These are phyloP conservation scores for Boletellus emodensis DNA, from an alignment of 768 basidiomycete genomes.

Conservation along the genomic window DNA sequence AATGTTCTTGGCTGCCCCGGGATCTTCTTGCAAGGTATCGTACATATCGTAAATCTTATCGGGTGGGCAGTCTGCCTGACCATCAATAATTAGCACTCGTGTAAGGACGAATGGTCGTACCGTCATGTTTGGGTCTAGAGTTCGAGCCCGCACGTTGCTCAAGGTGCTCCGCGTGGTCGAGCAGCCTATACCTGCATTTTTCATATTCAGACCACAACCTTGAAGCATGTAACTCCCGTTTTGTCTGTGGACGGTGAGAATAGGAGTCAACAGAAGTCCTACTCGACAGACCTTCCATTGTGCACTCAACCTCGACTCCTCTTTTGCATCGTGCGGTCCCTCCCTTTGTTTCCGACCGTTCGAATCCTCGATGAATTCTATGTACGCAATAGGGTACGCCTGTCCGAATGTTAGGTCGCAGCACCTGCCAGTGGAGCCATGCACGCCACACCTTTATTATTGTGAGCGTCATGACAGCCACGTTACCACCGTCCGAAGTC, in stretches of 20 bases:
- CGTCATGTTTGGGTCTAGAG: constrained; percentile 40
- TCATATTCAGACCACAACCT: constrained; percentile 57
- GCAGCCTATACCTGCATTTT: constrained; percentile 48
- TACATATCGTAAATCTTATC: constrained; percentile 54
- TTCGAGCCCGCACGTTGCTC: constrained; percentile 51
- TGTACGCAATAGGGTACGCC: constrained; percentile 73
- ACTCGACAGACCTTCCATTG: constrained; percentile 62
- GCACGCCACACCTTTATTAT: constrained; percentile 52
- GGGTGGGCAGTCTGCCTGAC: constrained; percentile 28
- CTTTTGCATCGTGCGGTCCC: constrained; percentile 65
- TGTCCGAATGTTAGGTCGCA: constrained; percentile 23
- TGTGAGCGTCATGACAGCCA: constrained; percentile 70
- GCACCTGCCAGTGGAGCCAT: neutral
- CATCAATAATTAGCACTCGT: neutral
- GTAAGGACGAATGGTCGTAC: constrained; percentile 22
- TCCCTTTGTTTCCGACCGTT: constrained; percentile 48
- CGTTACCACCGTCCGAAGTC: constrained; percentile 73
- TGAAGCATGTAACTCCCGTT: constrained; percentile 53
- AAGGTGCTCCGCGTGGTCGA: constrained; percentile 63
- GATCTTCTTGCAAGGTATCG: constrained; percentile 58
- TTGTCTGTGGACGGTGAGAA: constrained; percentile 39
- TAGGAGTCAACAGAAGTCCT: neutral
- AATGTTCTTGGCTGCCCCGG: constrained; percentile 39
- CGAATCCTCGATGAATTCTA: constrained; percentile 58
- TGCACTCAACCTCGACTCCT: constrained; percentile 58